Conservation (phyloP, 2,329 filamentous ascomycete genomes). For the Aspergillus pseudotamarii region DNA sequence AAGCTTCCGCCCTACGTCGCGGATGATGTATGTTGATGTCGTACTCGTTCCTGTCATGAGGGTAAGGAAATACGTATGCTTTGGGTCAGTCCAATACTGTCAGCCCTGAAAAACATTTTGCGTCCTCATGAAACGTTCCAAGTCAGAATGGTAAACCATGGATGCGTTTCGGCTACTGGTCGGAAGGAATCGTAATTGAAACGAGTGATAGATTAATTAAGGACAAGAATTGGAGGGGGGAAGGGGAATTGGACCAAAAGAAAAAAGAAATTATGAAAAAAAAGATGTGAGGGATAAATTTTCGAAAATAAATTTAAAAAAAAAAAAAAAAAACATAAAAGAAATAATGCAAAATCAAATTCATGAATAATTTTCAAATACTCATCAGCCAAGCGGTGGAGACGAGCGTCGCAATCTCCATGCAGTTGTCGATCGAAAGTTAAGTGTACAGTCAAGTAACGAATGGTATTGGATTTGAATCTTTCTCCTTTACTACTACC, state of each 20-base stretch:
- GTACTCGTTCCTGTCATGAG: background rate
- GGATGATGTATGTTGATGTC: background rate
- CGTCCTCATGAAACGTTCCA: background rate
- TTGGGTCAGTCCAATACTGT: background rate
- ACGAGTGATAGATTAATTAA: background rate
- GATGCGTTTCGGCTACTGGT: background rate
- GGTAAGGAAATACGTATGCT: background rate
- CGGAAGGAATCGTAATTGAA: background rate
- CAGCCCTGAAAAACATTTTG: background rate
- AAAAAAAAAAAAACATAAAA: background rate
- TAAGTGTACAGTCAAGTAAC: background rate
- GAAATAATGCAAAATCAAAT: background rate
- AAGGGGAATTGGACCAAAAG: too few relatives aligned
- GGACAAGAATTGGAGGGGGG: background rate
- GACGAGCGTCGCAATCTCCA: constrained; percentile 2
- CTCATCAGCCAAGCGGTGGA: background rate
- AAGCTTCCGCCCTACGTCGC: too few relatives aligned
- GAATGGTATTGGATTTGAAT: background rate
- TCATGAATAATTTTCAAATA: background rate
- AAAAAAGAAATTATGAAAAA: background rate
- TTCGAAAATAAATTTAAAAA: too few relatives aligned
- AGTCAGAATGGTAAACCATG: background rate
- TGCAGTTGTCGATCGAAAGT: background rate
- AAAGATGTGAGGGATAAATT: too few relatives aligned
- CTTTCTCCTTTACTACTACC: background rate